These are phyloP conservation scores for Pythium oligandrum DNA, from an alignment of 352 stramenopile genomes.

Conservation along the genomic window DNA sequence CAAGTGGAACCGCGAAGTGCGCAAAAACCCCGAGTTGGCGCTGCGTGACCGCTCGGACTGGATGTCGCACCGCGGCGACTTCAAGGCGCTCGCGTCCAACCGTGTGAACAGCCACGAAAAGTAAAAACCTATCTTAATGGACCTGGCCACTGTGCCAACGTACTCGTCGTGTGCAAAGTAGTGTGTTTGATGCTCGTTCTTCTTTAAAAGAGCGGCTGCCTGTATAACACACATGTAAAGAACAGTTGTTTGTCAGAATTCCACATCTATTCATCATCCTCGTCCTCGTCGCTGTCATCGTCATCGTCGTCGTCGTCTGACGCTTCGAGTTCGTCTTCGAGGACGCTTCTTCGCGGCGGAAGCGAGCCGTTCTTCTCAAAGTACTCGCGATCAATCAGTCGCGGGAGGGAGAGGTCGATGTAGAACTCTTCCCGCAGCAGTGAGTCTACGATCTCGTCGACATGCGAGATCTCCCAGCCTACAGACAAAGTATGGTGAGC, in stretches of 20 bases:
- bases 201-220: too few relatives aligned
- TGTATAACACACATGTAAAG: too few relatives aligned
- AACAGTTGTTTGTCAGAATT: too few relatives aligned
- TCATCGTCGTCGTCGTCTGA: slow-evolving; percentile 18
- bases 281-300: slow-evolving; percentile 8
- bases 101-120: slow-evolving; percentile 28
- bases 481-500: neutral
- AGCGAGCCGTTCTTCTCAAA: slow-evolving; percentile 79
- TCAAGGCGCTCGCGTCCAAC: slow-evolving; percentile 39
- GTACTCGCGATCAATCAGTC: slow-evolving; percentile 81
- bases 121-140: slow-evolving; percentile 6
- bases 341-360: slow-evolving; percentile 51
- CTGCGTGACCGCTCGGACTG: slow-evolving; percentile 34
- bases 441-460: slow-evolving; percentile 96
- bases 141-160: neutral
- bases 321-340: slow-evolving; percentile 72
- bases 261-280: slow-evolving; percentile 6
- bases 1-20: slow-evolving; percentile 53
- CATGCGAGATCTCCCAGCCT: slow-evolving; percentile 91
- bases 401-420: slow-evolving; percentile 92
- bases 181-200: too few relatives aligned
- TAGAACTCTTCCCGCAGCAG: slow-evolving; percentile 91
- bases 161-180: too few relatives aligned
- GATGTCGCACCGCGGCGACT: slow-evolving; percentile 43
- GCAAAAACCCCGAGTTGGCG: slow-evolving; percentile 48